Base-by-base conservation (phyloP, 129 eudicot genomes). In the Escallonia rubra region DNA sequence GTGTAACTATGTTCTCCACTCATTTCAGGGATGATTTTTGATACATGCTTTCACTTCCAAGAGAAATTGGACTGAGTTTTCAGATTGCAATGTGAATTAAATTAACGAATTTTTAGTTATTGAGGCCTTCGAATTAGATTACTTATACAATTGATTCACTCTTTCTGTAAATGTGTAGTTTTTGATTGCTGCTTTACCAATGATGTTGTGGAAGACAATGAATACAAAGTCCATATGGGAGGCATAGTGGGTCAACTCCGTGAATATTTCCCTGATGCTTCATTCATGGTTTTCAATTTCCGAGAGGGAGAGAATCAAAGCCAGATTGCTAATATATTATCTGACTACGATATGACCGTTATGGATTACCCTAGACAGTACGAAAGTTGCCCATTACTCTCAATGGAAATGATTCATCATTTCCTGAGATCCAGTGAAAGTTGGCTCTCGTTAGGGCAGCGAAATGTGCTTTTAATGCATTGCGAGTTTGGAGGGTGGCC, bases 151-250 rank as follows among this genome's bases (percentile, higher is more conserved):
- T 62, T 57, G 41, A 14, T 66, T 61, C 41, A 57, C 62, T 59
- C 15, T 71, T 49, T 71, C 61, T 71, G 49, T 43, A 14, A 42
- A 59, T 69, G 68, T 76, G 75, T 58, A 91, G 98, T 91, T 47
- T 91, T 91, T 63, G 91, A 91, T 70, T 85, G 87, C 83, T 91
- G 98, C 83, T 91, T 91, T 75, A 75, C 89, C 15, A 78, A 82
- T 39, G 90, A 83, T 71, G 82, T 79, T 43, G 48, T 79, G 83
- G 95, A 86, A 45, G 81, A 81, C 39, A 72, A 79, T 39, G 71
- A 77, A 12, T 91, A 81, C 50, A 84, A 76, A 75, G 69, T 52
- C 54, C 85, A 91, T 55, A 43, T 88, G 42, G 89, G 77, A 79
- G 77, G 83, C 50, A 78, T 86, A 47, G 69, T 83, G 53, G 71